These are phyloP conservation scores for Beauveria caledonica DNA, from an alignment of 2,329 filamentous ascomycete genomes.

Conservation along the genomic window DNA sequence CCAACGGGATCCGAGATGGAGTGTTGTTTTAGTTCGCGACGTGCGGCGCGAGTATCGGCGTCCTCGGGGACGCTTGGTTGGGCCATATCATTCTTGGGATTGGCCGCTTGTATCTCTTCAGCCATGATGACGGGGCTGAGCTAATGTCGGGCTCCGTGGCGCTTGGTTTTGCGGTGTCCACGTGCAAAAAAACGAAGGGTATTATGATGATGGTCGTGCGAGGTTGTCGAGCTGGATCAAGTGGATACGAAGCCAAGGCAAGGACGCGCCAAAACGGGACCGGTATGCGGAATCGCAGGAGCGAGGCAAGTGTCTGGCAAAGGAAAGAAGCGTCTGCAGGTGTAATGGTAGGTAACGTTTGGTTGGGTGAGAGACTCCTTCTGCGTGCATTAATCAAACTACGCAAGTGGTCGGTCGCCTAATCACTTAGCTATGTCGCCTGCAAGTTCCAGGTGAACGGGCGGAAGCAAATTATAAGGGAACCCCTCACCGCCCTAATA, in stretches of 20 bases:
- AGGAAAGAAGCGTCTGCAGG: not conserved
- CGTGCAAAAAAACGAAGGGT: not conserved
- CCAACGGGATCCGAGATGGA: slow-evolving; percentile 45
- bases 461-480: slow-evolving; percentile 5
- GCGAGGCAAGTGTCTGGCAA: not conserved
- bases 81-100: slow-evolving; percentile 28
- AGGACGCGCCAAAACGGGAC: not conserved
- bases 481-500: slow-evolving; percentile 11
- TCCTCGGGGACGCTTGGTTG: slow-evolving; percentile 39
- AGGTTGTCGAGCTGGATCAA: not conserved
- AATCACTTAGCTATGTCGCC: slow-evolving; percentile 5
- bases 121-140: slow-evolving; percentile 28
- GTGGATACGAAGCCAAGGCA: not conserved
- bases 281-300: not conserved
- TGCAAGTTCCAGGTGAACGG: slow-evolving; percentile 3
- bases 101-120: slow-evolving; percentile 34
- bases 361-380: slow-evolving; percentile 4
- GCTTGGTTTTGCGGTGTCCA: not conserved
- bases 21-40: slow-evolving; percentile 57
- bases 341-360: not conserved
- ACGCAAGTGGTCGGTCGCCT: not conserved
- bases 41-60: slow-evolving; percentile 53
- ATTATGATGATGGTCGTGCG: not conserved
- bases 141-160: not conserved
- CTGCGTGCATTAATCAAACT: slow-evolving; percentile 1